Base-by-base conservation (phyloP, 2,329 filamentous ascomycete genomes). In the Penicillium freii region DNA sequence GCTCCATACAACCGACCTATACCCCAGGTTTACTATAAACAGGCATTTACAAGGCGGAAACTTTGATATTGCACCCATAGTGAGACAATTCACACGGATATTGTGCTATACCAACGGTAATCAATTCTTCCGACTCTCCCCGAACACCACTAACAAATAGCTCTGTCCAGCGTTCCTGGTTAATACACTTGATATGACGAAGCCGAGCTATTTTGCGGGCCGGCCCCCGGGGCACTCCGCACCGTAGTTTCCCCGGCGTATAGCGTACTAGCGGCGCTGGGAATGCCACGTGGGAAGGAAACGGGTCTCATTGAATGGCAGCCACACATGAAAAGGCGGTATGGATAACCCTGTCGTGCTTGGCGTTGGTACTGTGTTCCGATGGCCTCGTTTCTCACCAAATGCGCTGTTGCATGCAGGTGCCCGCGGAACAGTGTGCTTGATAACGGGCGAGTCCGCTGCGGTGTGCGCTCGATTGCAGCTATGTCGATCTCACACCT, bases 221-320 rank as follows among this genome's bases (percentile, higher is more conserved):
- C 38, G 40, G 33, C 17, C 43, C 49, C 54, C 45, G 23, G 40
- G 36, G 10, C n/a, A 47, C 44, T 19, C 27, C 34, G 52, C 29
- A 34, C 39, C 40, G 36, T 54, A 11, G 27, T 27, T 40, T 27
- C n/a, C 53, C 42, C 44, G 31, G 31, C 34, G 13, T 27, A 45
- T 29, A 52, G 42, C 39, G 40, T 33, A 34, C 31, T 36, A 42
- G 42, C 21, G 46, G 48, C 42, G 34, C 54, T 56, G 42, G 45
- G 23, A 42, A 43, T 45, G 56, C 60, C 63, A 66, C 64, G 62
- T 66, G 63, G 63, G 60, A 10, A 47, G 27, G 36, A 47, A 34
- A 13, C 39, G 33, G 25, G 50, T 31, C 38, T 47, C 49, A 59
- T 59, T 59, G 54, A 63, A 42, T 59, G 54, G 51, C 33, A 52